These are phyloP conservation scores for Trichomonas tenax DNA, from an alignment of 208 protist genomes.

Conservation along the genomic window DNA sequence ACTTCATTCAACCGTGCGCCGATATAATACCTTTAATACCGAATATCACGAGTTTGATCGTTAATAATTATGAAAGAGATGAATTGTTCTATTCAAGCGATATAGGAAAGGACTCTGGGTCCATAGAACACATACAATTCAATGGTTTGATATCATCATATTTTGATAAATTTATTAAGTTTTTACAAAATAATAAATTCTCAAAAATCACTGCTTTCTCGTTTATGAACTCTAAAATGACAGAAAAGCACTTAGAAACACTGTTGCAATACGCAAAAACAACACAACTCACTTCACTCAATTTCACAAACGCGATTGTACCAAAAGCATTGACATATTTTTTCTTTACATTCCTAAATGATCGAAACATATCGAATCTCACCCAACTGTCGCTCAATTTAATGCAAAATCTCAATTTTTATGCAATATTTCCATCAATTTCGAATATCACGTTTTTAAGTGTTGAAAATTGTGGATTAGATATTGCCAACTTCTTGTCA, in stretches of 20 bases:
- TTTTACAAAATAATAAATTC: not conserved
- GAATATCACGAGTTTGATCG: not conserved
- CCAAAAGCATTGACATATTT: not conserved
- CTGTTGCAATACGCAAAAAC: not conserved
- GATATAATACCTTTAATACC: not conserved
- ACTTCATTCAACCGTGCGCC: not conserved
- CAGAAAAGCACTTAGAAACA: not conserved
- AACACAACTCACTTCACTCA: not conserved
- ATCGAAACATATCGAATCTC: not conserved
- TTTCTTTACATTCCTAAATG: not conserved
- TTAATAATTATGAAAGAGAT: not conserved
- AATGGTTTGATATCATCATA: not conserved
- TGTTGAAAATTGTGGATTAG: not conserved
- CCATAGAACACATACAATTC: not conserved
- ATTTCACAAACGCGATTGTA: not conserved
- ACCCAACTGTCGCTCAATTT: not conserved
- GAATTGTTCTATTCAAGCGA: not conserved
- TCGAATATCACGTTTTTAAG: not conserved
- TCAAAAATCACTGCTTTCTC: not conserved
- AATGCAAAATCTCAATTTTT: not conserved
- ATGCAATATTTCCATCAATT: not conserved
- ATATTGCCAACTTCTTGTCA: not conserved
- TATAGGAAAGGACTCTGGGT: not conserved
- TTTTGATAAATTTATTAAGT: not conserved
- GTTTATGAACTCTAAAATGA: not conserved